A percentile compares a stretch with the other conserved stretches of the same genome.
These are phyloP conservation scores for Rhodotorula diobovata DNA, from an alignment of 768 basidiomycete species.

Conservation along the genomic window DNA sequence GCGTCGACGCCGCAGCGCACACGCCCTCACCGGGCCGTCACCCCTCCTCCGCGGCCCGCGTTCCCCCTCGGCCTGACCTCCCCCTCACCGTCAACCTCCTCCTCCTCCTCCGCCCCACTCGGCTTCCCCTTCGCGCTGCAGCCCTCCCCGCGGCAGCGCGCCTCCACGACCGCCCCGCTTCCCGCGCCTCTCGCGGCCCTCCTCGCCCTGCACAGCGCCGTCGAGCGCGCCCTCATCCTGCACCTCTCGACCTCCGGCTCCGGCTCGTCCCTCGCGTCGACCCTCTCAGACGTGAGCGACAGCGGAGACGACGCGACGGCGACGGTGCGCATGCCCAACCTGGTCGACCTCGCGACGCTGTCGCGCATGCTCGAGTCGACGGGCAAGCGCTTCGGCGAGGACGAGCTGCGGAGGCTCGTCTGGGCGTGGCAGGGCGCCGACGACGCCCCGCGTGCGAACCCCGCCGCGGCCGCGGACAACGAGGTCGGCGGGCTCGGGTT, in stretches of 20 bases:
- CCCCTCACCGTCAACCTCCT: not conserved
- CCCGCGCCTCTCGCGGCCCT: constrained; percentile 24
- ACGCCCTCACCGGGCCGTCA: not conserved
- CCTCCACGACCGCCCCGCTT: not conserved
- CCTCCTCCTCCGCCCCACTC: constrained; percentile 19
- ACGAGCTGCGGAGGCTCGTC: constrained; percentile 36
- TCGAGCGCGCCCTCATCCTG: constrained; percentile 41
- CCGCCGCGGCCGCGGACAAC: not conserved
- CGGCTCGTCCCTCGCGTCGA: constrained; percentile 34
- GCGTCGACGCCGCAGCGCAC: not conserved
- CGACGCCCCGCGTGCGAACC: not conserved
- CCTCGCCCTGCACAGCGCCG: constrained; percentile 38
- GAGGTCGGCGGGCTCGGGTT: constrained; percentile 39
- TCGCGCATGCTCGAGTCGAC: constrained; percentile 32
- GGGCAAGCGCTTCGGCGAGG: constrained; percentile 33
- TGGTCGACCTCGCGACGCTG: constrained; percentile 39
- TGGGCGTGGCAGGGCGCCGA: constrained; percentile 42
- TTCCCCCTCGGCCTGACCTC: not conserved
- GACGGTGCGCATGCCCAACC: constrained; percentile 20
- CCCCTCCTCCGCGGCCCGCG: constrained; percentile 8
- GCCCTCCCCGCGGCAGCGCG: not conserved
- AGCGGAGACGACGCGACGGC: not conserved
- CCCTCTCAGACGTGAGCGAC: constrained; percentile 10
- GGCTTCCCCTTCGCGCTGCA: constrained; percentile 16
- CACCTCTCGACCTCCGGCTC: constrained; percentile 40